Percentiles rank a stretch among this genome's conserved stretches.
phyloP scores from a whole-genome alignment of 2,329 filamentous ascomycete genomes.

The Neurospora crassa region DNA sequence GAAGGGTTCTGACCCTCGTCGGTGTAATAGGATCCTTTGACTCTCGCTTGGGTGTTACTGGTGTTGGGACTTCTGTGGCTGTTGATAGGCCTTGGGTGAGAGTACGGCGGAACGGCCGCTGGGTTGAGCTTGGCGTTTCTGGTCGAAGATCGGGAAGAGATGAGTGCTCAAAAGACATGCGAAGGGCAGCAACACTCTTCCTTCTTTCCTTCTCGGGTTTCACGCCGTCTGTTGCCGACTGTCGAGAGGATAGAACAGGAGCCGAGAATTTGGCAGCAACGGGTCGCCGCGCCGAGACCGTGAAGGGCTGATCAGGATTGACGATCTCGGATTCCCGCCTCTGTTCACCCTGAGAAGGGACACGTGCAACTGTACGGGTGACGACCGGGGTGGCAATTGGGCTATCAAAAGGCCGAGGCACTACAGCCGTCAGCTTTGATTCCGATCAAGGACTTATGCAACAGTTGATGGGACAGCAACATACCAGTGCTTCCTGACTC shows the following conservation, averaged over 20 bases:
- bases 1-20: not conserved
- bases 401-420: not conserved
- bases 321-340: not conserved
- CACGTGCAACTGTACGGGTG: not conserved
- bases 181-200: constrained; percentile 26
- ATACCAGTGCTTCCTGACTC: constrained; percentile 11
- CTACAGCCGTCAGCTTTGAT: not conserved
- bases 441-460: not conserved
- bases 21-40: not conserved
- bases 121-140: not conserved
- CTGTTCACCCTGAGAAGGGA: not conserved
- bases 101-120: not conserved
- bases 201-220: not conserved
- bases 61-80: not conserved
- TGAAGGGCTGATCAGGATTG: not conserved
- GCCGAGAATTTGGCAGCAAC: not conserved
- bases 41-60: not conserved
- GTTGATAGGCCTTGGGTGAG: not conserved
- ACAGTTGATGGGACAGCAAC: not conserved
- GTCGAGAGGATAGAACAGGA: not conserved
- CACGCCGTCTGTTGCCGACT: not conserved
- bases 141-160: not conserved
- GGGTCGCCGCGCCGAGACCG: not conserved
- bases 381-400: not conserved
- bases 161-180: constrained; percentile 23